Evolutionary conservation across 805 yeast genomes (phyloP).

Genomic region (Pichia pseudocactophila): DNA sequence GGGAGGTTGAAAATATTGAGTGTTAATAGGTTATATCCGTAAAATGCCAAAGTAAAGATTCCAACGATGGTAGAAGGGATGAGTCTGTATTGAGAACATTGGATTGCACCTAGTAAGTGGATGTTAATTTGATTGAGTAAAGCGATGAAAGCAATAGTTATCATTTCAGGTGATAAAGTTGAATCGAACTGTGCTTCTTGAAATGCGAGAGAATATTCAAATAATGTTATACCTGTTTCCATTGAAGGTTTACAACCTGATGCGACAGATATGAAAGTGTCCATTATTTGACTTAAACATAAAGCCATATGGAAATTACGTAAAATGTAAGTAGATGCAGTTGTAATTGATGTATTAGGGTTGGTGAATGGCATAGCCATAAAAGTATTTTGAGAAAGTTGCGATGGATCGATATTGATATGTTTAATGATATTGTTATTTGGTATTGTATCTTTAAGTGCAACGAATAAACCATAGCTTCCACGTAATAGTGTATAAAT

Average conservation of each 20-base stretch:
- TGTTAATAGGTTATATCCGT: constrained; percentile 30
- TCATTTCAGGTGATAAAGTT: constrained; percentile 45
- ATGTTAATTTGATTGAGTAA: constrained; percentile 49
- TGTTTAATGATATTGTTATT: background rate
- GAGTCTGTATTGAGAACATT: constrained; percentile 46
- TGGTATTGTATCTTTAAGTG: constrained; percentile 10
- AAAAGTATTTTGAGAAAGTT: constrained; percentile 20
- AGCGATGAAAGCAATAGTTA: constrained; percentile 46
- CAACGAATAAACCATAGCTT: constrained; percentile 28
- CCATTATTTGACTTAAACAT: constrained; percentile 55
- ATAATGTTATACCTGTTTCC: constrained; percentile 62
- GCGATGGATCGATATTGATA: constrained; percentile 6
- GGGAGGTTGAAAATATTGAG: constrained; percentile 45
- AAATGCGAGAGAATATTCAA: constrained; percentile 68
- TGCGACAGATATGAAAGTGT: constrained; percentile 53
- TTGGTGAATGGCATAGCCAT: constrained; percentile 21
- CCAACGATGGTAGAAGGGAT: constrained; percentile 59
- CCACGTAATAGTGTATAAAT: constrained; percentile 28
- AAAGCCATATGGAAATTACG: constrained; percentile 52
- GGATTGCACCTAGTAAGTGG: constrained; percentile 53
- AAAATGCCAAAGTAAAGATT: constrained; percentile 39
- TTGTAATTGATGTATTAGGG: background rate
- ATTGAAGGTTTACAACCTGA: constrained; percentile 48
- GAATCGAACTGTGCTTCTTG: constrained; percentile 53
- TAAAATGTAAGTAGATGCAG: constrained; percentile 42